Conservation (phyloP, 164 flowering plant genomes). For the Nymphaea colorata region DNA sequence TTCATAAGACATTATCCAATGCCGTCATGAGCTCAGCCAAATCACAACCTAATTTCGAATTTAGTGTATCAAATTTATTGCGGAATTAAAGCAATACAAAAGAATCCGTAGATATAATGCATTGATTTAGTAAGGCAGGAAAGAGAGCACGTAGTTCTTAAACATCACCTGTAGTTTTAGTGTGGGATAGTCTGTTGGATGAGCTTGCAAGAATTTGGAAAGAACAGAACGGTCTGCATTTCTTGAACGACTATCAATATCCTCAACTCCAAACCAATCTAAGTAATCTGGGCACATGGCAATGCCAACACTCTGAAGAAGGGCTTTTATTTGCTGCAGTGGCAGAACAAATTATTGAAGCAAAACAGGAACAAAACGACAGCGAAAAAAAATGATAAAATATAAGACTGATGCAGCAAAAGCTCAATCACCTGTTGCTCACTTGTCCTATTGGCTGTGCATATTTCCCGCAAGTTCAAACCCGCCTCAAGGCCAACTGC, state of each 20-base stretch:
- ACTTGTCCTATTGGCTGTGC: conserved; percentile 76
- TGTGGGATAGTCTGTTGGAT: conserved; percentile 76
- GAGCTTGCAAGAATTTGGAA: conserved; percentile 72
- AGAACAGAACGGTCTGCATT: conserved; percentile 64
- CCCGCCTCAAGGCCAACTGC: conserved; percentile 58
- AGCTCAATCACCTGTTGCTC: conserved; percentile 63
- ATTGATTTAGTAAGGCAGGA: no score
- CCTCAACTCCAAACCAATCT: conserved; percentile 70
- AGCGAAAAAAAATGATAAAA: not conserved
- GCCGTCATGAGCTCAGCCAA: no score
- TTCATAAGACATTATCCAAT: no score
- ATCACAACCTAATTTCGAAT: no score
- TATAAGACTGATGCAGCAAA: not conserved
- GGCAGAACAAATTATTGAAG: not conserved
- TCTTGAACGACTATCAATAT: conserved; percentile 35
- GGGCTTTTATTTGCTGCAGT: conserved; percentile 83
- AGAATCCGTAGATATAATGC: no score
- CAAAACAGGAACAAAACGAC: not conserved
- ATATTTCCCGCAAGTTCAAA: conserved; percentile 69
- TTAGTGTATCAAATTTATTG: no score
- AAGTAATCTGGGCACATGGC: conserved; percentile 62
- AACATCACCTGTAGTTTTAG: conserved; percentile 61
- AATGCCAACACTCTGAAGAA: conserved; percentile 66
- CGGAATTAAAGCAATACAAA: no score
- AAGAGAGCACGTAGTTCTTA: not conserved